Base-by-base conservation (phyloP, 345 rosid species). In the Aquilaria malaccensis region DNA sequence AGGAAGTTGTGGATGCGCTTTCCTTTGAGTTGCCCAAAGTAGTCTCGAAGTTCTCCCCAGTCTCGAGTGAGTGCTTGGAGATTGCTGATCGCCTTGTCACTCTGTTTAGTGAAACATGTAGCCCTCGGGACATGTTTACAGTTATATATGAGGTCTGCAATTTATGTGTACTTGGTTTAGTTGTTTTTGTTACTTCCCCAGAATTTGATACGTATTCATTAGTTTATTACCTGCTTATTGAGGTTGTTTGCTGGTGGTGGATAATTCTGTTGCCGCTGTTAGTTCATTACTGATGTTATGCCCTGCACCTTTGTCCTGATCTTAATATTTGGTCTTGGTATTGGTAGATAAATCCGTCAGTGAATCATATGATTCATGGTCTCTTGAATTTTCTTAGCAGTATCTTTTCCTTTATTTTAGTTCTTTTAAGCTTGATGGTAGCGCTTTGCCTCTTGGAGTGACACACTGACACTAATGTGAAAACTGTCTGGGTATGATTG, bases 61-160 rank as follows among this genome's bases (percentile, higher is more conserved):
- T 70, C 49, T 89, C 96, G 7, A 52, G 63, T 61, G 57, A 60
- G 60, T 93, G 81, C 69, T 77, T 74, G 78, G 60, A 64, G 60
- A 64, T 83, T 65, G 87, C 59, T 46, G 83, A 84, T 45, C 55
- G 56, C 30, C 66, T 89, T 54, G 65, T 89, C 59, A 71, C 77
- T 72, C 72, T 59, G 51, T 79, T 87, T 59, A 70, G 80, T 64
- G 76, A 60, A 69, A 73, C 45, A 46, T 84, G 96, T 64, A 84
- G 70, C 74, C 97, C 98, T 0, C 81, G 94, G 31, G 97, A 93
- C 71, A 85, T 93, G 97, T 81, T 83, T 74, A 61, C 88, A 33
- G 65, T 93, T 81, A 81, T 93, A 62, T 93, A 94, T 33, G 97
- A 83, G 96, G 98, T 89, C 66, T 13, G 31, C 33, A 12, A 49